Base-by-base conservation (phyloP, 495 filamentous ascomycete genomes). In the Aspergillus biplanus region DNA sequence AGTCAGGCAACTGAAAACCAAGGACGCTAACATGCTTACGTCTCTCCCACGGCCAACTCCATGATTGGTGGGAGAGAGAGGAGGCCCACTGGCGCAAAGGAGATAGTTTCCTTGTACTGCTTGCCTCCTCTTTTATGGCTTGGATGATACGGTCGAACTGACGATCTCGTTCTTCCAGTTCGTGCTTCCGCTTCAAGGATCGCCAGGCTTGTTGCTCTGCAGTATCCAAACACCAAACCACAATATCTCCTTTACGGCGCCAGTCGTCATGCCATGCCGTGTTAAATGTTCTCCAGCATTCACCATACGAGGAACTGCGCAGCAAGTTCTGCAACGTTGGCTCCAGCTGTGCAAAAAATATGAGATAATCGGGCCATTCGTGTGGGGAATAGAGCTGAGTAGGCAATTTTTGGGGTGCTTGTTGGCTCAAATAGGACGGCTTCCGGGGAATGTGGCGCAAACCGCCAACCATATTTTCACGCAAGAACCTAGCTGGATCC, bases 181-280 rank as follows among this genome's bases (percentile, higher is more conserved):
- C 39, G 7, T 58, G 71, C 31, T 69, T 59, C 3, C 67, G 69
- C 6, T 61, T 73, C 37, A 69, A 32, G 8, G 65, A 37, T 12
- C 69, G 66, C 77, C 77, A 78, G 18, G 65, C 48, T 33, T 72
- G 66, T 57, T 82, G 78, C 52, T 80, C 78, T 9, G 59, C 35
- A 0, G 71, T 56, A 52, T 77, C 73, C 34, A 82, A 76, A 69
- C 89, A 91, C 85, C 85, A 99, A 48, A 97, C 91, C 7, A 97
- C 81, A 64, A 99, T 84, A 72, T 92, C 89, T n/a, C 95, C 96
- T 33, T 75, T 75, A 65, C 96, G 84, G 67, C 95, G 85, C 83
- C 83, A 88, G 76, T 99, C 95, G 70, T 97, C 95, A 66, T 96
- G 92, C 78, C 89, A 91, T 63, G 87, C 82, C 3, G 86, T 90